Percentiles rank a stretch among this genome's conserved stretches.
These are phyloP conservation scores for Ulmus americana DNA, from an alignment of 331 rosid species.

Conservation along the genomic window DNA sequence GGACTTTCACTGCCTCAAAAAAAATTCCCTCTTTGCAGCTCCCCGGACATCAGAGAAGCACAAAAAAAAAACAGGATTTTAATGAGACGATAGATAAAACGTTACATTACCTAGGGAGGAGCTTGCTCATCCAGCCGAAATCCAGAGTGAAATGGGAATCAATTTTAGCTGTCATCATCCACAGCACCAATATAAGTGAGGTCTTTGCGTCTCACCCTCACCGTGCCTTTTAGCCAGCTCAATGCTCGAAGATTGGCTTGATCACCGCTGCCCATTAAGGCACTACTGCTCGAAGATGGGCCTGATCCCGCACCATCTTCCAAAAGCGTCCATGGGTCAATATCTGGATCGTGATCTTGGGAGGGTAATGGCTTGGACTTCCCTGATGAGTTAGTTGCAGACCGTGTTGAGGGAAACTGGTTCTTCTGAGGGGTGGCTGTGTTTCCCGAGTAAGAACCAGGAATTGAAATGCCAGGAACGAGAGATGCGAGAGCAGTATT, in stretches of 20 bases:
- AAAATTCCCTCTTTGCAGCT: slow-evolving; percentile 41
- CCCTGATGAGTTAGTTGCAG: slow-evolving; percentile 41
- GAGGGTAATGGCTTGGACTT: slow-evolving; percentile 52
- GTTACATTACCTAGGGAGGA: slow-evolving; percentile 39
- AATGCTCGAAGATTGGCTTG: slow-evolving; percentile 76
- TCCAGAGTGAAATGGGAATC: slow-evolving; percentile 34
- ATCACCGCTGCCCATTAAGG: slow-evolving; percentile 62
- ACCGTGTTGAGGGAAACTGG: slow-evolving; percentile 36
- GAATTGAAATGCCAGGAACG: slow-evolving; percentile 42
- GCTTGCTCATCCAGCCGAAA: slow-evolving; percentile 33
- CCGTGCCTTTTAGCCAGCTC: slow-evolving; percentile 86
- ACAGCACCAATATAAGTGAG: slow-evolving; percentile 80
- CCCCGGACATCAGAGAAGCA: slow-evolving; percentile 29
- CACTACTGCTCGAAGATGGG: slow-evolving; percentile 53
- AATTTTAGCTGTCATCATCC: slow-evolving; percentile 80
- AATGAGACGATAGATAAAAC: slow-evolving; percentile 29
- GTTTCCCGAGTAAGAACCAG: slow-evolving; percentile 45
- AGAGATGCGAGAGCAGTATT: slow-evolving; percentile 47
- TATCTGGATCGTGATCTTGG: slow-evolving; percentile 63
- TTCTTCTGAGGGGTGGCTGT: slow-evolving; percentile 45
- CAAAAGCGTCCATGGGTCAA: slow-evolving; percentile 90
- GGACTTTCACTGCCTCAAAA: slow-evolving; percentile 27
- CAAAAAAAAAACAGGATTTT: slow-evolving; percentile 35
- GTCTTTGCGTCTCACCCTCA: slow-evolving; percentile 88
- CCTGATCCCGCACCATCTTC: slow-evolving; percentile 94